phyloP scores from a whole-genome alignment of 768 basidiomycete genomes.

The Kwoniella dejecticola region DNA sequence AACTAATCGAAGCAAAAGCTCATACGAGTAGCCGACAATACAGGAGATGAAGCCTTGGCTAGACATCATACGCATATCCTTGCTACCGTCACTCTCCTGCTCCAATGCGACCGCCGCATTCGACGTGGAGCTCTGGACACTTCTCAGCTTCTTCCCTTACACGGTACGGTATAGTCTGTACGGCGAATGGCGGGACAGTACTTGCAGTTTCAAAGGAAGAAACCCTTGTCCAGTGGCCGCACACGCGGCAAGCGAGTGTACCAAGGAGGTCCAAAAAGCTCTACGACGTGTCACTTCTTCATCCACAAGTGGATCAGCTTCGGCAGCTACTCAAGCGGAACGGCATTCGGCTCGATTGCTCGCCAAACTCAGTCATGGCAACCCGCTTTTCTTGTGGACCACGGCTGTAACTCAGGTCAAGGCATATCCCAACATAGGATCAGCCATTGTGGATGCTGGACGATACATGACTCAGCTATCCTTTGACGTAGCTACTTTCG shows the following conservation, averaged over 20 bases:
- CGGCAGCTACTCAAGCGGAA: slow-evolving; percentile 37
- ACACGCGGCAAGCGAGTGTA: slow-evolving; percentile 66
- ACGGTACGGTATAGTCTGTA: slow-evolving; percentile 85
- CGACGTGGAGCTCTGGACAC: slow-evolving; percentile 89
- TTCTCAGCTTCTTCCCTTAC: slow-evolving; percentile 76
- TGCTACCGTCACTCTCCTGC: slow-evolving; percentile 84
- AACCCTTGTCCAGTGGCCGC: slow-evolving; percentile 41
- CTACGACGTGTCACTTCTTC: slow-evolving; percentile 76
- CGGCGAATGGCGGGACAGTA: slow-evolving; percentile 89
- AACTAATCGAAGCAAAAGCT: background rate
- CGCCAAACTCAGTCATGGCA: slow-evolving; percentile 90
- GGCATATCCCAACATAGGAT: slow-evolving; percentile 87
- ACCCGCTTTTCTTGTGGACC: slow-evolving; percentile 86
- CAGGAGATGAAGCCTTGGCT: slow-evolving; percentile 65
- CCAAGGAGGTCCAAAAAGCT: slow-evolving; percentile 84
- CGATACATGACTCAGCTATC: slow-evolving; percentile 89
- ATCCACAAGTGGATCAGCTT: slow-evolving; percentile 15
- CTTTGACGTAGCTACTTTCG: slow-evolving; percentile 87
- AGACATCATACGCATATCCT: slow-evolving; percentile 71
- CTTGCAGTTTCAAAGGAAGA: slow-evolving; percentile 61
- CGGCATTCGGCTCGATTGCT: slow-evolving; percentile 74
- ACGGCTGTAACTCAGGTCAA: slow-evolving; percentile 91
- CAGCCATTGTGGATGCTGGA: slow-evolving; percentile 83
- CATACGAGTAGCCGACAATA: slow-evolving; percentile 33
- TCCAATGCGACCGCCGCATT: slow-evolving; percentile 83